Evolutionary conservation across 2,329 filamentous ascomycete species (phyloP).

Genomic region (Epichloe sp.): DNA sequence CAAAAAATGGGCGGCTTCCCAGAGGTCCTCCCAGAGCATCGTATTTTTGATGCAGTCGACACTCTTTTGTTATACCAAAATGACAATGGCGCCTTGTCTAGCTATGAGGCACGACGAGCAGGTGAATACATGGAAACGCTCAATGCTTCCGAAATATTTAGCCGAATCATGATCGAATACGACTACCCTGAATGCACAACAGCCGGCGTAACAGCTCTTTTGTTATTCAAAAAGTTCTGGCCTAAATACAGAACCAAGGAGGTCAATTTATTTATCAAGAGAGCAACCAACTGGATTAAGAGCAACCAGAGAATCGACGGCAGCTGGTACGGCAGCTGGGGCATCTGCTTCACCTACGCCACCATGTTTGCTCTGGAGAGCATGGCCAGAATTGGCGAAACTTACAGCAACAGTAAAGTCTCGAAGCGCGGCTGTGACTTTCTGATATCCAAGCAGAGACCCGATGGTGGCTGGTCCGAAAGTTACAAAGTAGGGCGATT

Average conservation of each 20-base stretch:
- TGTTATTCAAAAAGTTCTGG: conserved; percentile 68
- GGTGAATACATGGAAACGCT: conserved; percentile 68
- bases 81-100: conserved; percentile 68
- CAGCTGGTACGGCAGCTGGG: conserved; percentile 97
- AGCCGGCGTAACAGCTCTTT: conserved; percentile 77
- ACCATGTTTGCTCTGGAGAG: conserved; percentile 93
- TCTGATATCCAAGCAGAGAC: conserved; percentile 68
- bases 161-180: conserved; percentile 96
- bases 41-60: conserved; percentile 80
- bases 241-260: conserved; percentile 67
- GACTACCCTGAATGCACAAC: conserved; percentile 98
- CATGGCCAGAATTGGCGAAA: conserved; percentile 69
- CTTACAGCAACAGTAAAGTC: conserved; percentile 57
- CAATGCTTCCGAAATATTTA: conserved; percentile 94
- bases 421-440: conserved; percentile 73
- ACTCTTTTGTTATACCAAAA: conserved; percentile 90
- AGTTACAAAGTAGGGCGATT: conserved; percentile 52
- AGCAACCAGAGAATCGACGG: conserved; percentile 65
- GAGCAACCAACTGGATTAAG: conserved; percentile 74
- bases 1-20: conserved; percentile 71
- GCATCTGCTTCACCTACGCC: conserved; percentile 95
- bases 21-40: conserved; percentile 56
- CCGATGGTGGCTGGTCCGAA: conserved; percentile 93
- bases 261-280: conserved; percentile 57
- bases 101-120: conserved; percentile 76